Base-by-base conservation (phyloP, 768 basidiomycete species). In the Amanita muscaria region DNA sequence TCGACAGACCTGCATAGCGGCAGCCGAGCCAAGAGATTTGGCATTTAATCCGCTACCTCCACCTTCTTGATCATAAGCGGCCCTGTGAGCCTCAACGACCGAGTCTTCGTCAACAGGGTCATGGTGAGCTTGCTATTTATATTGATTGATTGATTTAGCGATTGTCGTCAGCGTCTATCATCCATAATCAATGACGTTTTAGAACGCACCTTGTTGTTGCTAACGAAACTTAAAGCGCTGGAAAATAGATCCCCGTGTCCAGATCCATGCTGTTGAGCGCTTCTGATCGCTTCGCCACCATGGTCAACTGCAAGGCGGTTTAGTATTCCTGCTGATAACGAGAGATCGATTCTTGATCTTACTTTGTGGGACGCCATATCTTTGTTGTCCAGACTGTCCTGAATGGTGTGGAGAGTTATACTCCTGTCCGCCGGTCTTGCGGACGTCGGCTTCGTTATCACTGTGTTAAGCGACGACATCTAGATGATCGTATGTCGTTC, bases 1-100 rank as follows among this genome's bases (percentile, higher is more conserved):
- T n/a, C n/a, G n/a, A n/a, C n/a, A n/a, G n/a, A 79, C 83, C 70
- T 86, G 73, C 51, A 87, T 50, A 11, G 88, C 88, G 15, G 88
- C 88, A 19, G 88, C 88, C 47, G 81, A 72, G 15, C 88, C 88
- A 48, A 89, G 60, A 11, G 77, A 69, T 22, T 68, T 63, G 2
- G 88, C 84, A 49, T 67, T 70, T 55, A 90, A 49, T n/a, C n/a
- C n/a, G n/a, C 58, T 63, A 18, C 66, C 56, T 1, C 74, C 67
- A 29, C 75, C 66, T 5, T 72, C 73, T 36, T 77, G 53, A 6
- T 68, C 56, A 56, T 88, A 88, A 2, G 74, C 84, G 54, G 74
- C 52, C 23, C 74, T 59, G 57, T 90, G 84, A 8, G 82, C 77
- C 15, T 65, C 52, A 29, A 70, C 68, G 22, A 85, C 77, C 14